These are phyloP conservation scores for Trypanosoma scelopori DNA, from an alignment of 208 protist genomes.

Conservation along the genomic window DNA sequence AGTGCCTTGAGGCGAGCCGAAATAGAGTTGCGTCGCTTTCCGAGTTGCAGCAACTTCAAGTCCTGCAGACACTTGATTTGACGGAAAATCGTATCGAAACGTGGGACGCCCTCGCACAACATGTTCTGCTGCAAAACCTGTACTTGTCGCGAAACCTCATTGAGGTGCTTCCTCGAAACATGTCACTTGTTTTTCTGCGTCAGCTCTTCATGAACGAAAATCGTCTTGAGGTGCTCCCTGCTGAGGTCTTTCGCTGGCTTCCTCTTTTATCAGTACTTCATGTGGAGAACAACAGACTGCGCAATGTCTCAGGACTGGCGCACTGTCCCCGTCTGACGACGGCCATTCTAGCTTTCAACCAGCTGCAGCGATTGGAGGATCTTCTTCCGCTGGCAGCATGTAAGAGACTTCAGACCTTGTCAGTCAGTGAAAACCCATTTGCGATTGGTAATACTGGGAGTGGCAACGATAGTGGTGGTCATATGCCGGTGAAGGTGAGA, in stretches of 20 bases:
- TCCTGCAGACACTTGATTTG: slow-evolving; percentile 65
- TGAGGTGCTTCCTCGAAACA: slow-evolving; percentile 16
- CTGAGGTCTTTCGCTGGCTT: slow-evolving; percentile 45
- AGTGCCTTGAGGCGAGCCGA: slow-evolving; percentile 42
- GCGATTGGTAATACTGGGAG: background rate
- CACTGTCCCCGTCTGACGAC: slow-evolving; percentile 57
- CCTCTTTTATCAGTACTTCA: slow-evolving; percentile 74
- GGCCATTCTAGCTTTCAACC: slow-evolving; percentile 66
- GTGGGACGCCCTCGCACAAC: slow-evolving; percentile 21
- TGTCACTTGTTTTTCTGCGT: slow-evolving; percentile 42
- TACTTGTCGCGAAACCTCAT: slow-evolving; percentile 70
- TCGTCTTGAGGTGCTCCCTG: slow-evolving; percentile 35
- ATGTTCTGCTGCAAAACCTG: slow-evolving; percentile 50
- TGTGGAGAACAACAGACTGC: slow-evolving; percentile 69
- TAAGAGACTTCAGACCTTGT: slow-evolving; percentile 37
- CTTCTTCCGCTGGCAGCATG: slow-evolving; percentile 53
- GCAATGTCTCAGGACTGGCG: slow-evolving; percentile 48
- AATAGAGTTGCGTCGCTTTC: slow-evolving; percentile 46
- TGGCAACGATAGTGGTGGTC: background rate
- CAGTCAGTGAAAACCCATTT: slow-evolving; percentile 68
- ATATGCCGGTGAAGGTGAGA: slow-evolving; percentile 6
- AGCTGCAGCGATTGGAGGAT: slow-evolving; percentile 30
- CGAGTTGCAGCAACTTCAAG: slow-evolving; percentile 31
- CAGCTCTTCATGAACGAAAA: slow-evolving; percentile 81
- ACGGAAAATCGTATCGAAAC: slow-evolving; percentile 51